Evolutionary conservation across 495 filamentous ascomycete species (phyloP).

Genomic region (Neurospora sp.): DNA sequence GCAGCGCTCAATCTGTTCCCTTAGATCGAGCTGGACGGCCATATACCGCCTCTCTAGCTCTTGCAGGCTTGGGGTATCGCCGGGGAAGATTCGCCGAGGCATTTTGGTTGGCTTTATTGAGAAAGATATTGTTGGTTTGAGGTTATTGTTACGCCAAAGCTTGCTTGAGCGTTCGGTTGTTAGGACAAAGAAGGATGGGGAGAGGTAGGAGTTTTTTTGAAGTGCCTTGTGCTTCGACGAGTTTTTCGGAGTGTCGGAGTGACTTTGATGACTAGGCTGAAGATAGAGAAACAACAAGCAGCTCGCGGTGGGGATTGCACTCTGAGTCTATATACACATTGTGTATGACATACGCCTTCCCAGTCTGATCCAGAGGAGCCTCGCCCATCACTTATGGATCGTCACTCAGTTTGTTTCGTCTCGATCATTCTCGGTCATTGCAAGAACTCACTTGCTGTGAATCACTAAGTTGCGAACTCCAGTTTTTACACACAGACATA

Average conservation of each 20-base stretch:
- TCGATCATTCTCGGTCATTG: neutral
- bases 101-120: neutral
- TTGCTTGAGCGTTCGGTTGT: neutral
- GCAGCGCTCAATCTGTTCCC: neutral
- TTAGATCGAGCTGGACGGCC: neutral
- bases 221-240: neutral
- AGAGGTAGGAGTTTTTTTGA: neutral
- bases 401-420: neutral
- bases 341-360: neutral
- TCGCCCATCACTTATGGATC: neutral
- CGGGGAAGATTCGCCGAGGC: neutral
- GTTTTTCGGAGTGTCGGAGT: neutral
- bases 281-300: neutral
- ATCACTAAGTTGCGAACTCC: neutral
- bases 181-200: neutral
- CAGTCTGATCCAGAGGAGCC: neutral
- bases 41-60: neutral
- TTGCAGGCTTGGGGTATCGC: neutral
- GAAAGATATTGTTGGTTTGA: neutral
- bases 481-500: no score
- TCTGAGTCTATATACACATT: neutral
- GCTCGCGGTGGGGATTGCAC: neutral
- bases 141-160: neutral
- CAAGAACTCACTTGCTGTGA: neutral
- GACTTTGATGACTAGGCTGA: neutral